phyloP scores from a whole-genome alignment of 2,329 filamentous ascomycete genomes.

The Didymella segeticola region DNA sequence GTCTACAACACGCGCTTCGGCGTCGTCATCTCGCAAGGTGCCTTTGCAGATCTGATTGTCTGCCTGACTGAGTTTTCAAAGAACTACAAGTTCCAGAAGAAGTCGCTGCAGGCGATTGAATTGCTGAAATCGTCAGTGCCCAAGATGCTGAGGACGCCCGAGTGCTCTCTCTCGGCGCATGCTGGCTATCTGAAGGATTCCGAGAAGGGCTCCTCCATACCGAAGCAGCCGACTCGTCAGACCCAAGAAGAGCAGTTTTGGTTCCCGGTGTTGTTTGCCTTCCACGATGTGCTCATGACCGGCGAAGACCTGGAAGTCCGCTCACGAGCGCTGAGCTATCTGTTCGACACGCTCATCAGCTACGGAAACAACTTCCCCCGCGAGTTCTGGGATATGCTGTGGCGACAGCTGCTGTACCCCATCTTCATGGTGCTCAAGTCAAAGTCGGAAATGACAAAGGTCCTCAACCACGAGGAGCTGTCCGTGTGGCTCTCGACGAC shows the following conservation, averaged over 20 bases:
- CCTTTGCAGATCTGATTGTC: slow-evolving; percentile 94
- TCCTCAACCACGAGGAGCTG: slow-evolving; percentile 92
- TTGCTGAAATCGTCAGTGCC: slow-evolving; percentile 91
- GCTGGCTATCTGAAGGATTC: slow-evolving; percentile 59
- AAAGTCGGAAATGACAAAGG: slow-evolving; percentile 94
- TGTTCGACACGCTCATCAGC: slow-evolving; percentile 90
- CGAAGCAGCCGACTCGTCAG: slow-evolving; percentile 74
- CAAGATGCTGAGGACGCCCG: slow-evolving; percentile 92
- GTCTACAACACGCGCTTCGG: slow-evolving; percentile 96
- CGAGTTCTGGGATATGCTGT: slow-evolving; percentile 98
- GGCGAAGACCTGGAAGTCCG: slow-evolving; percentile 97
- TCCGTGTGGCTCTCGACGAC: slow-evolving; percentile 99
- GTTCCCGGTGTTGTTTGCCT: slow-evolving; percentile 97
- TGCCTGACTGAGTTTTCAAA: slow-evolving; percentile 99
- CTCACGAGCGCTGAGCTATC: slow-evolving; percentile 86
- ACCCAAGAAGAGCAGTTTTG: slow-evolving; percentile 97
- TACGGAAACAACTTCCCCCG: slow-evolving; percentile 91
- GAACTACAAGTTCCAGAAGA: slow-evolving; percentile 98
- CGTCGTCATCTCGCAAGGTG: slow-evolving; percentile 93
- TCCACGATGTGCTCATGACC: slow-evolving; percentile 99
- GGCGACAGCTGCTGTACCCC: slow-evolving; percentile 94
- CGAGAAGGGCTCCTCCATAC: slow-evolving; percentile 58
- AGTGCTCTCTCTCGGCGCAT: slow-evolving; percentile 84
- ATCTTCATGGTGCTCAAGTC: slow-evolving; percentile 99
- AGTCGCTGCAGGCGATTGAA: slow-evolving; percentile 94